phyloP scores from a whole-genome alignment of 768 basidiomycete species.

The Psilocybe sp. region DNA sequence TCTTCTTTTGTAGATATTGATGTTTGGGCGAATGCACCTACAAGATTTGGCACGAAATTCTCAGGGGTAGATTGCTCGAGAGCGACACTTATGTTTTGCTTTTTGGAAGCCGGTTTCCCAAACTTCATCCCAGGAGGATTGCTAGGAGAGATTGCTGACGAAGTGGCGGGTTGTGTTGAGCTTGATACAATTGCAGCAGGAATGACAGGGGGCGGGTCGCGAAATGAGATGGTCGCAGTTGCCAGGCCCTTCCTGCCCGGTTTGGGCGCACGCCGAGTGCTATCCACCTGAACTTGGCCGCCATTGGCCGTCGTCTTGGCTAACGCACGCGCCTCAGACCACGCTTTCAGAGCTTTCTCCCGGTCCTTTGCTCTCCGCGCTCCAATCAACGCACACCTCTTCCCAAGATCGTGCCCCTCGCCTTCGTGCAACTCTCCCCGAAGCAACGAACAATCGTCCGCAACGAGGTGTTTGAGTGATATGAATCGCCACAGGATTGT shows the following conservation, averaged over 20 bases:
- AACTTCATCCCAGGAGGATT: too few species aligned
- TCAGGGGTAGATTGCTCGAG: too few species aligned
- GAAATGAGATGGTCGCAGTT: constrained; percentile 61
- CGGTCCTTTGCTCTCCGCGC: constrained; percentile 59
- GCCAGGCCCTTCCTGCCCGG: constrained; percentile 63
- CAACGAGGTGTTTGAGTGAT: constrained; percentile 57
- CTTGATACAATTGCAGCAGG: too few species aligned
- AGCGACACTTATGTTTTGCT: too few species aligned
- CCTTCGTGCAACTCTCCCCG: constrained; percentile 51
- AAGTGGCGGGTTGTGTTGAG: neutral
- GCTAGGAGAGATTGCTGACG: constrained; percentile 9
- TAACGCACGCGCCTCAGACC: constrained; percentile 37
- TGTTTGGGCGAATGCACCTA: too few species aligned
- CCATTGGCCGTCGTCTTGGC: constrained; percentile 5
- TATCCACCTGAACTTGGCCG: constrained; percentile 7
- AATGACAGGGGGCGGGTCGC: constrained; percentile 11
- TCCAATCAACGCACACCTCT: constrained; percentile 58
- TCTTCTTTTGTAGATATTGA: too few species aligned
- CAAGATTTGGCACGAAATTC: too few species aligned
- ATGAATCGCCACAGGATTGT: constrained; percentile 49
- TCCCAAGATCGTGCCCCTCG: constrained; percentile 62
- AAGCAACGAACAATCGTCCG: constrained; percentile 65
- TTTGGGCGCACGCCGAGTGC: constrained; percentile 12
- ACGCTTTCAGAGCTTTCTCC: constrained; percentile 58
- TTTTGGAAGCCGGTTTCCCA: too few species aligned